Percentiles rank a stretch among this genome's conserved stretches.
Evolutionary conservation across 768 basidiomycete genomes (phyloP).

Genomic region (Suillus alpinus): DNA sequence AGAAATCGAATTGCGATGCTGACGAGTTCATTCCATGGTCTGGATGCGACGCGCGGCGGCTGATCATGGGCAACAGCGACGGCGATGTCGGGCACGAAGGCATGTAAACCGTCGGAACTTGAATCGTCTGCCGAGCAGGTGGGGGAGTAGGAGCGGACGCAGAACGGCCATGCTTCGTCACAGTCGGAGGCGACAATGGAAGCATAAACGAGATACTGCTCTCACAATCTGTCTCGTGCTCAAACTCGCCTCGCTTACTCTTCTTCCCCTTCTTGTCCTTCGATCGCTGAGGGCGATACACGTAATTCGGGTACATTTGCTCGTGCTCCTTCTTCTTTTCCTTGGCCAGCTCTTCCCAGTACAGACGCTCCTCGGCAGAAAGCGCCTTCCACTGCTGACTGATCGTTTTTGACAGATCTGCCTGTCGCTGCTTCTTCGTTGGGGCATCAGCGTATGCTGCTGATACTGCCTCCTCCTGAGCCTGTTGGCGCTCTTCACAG

Average conservation of each 20-base stretch:
- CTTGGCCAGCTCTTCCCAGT: conserved; percentile 77
- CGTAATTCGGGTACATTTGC: conserved; percentile 71
- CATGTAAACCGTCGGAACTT: conserved; percentile 61
- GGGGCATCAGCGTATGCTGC: conserved; percentile 27
- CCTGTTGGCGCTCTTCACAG: conserved; percentile 66
- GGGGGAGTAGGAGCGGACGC: conserved; percentile 63
- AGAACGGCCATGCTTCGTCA: conserved; percentile 45
- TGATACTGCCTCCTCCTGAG: conserved; percentile 45
- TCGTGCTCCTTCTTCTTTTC: conserved; percentile 81
- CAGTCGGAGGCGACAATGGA: conserved; percentile 37
- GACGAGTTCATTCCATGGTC: conserved; percentile 42
- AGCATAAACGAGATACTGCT: conserved; percentile 48
- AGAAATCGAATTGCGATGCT: conserved; percentile 53
- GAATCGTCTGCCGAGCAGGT: conserved; percentile 63
- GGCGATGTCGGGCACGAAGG: conserved; percentile 67
- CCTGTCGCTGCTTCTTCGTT: conserved; percentile 72
- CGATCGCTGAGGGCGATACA: conserved; percentile 69
- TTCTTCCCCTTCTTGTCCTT: conserved; percentile 48
- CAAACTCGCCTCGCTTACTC: conserved; percentile 30
- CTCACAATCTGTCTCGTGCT: conserved; percentile 47
- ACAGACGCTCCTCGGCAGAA: conserved; percentile 58
- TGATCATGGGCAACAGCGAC: conserved; percentile 52
- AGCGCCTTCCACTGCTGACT: conserved; percentile 79
- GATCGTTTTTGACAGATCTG: conserved; percentile 80
- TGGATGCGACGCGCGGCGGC: conserved; percentile 53